phyloP scores from a whole-genome alignment of 768 basidiomycete species.

The Agaricus sinodeliciosus region DNA sequence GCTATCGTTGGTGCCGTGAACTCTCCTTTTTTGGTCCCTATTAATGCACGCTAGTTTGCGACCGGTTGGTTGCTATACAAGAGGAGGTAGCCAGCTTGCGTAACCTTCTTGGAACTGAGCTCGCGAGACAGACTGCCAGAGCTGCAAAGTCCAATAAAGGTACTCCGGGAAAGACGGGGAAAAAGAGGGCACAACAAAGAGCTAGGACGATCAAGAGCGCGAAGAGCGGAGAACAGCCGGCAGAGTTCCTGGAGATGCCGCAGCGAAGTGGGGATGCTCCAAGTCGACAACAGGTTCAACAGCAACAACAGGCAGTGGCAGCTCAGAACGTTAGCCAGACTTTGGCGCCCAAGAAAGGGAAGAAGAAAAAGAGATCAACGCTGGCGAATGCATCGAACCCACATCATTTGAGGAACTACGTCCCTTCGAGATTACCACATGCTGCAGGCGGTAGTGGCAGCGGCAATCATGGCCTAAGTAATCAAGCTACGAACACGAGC shows the following conservation, averaged over 20 bases:
- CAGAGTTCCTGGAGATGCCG: slow-evolving; percentile 31
- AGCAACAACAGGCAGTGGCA: not conserved
- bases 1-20: slow-evolving; percentile 5
- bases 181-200: slow-evolving; percentile 30
- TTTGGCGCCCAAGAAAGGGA: slow-evolving; percentile 32
- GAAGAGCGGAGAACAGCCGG: slow-evolving; percentile 24
- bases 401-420: slow-evolving; percentile 92
- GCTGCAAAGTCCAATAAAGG: slow-evolving; percentile 36
- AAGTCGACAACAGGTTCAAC: slow-evolving; percentile 2
- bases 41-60: slow-evolving; percentile 46
- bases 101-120: slow-evolving; percentile 65
- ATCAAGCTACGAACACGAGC: slow-evolving; percentile 30
- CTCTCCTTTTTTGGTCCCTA: slow-evolving; percentile 15
- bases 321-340: slow-evolving; percentile 3
- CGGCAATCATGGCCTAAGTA: slow-evolving; percentile 18
- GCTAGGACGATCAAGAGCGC: slow-evolving; percentile 21
- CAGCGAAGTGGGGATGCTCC: slow-evolving; percentile 11
- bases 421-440: slow-evolving; percentile 73
- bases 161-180: slow-evolving; percentile 25
- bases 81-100: slow-evolving; percentile 63
- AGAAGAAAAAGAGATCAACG: slow-evolving; percentile 93
- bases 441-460: slow-evolving; percentile 20
- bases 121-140: slow-evolving; percentile 62
- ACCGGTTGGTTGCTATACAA: slow-evolving; percentile 61
- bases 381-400: slow-evolving; percentile 93